Evolutionary conservation across 495 filamentous ascomycete genomes (phyloP).

Genomic region (Penicillium longicatenatum): DNA sequence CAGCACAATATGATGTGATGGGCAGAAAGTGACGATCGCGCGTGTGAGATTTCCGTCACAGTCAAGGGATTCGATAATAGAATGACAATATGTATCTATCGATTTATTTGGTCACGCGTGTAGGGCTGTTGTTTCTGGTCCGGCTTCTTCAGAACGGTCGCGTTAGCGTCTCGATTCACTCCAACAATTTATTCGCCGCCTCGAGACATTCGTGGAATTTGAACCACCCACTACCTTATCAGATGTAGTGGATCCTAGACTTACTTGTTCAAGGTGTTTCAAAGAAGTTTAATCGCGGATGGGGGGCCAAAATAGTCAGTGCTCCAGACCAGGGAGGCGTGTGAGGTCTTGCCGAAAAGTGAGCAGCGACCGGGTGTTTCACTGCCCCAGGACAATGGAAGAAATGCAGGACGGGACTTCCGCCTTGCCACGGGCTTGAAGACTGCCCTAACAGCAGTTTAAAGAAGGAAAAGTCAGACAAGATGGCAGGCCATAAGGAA

Average conservation of each 20-base stretch:
- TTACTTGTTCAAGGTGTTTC: slow-evolving; percentile 18
- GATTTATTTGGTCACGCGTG: slow-evolving; percentile 3
- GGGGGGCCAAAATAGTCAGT: slow-evolving; percentile 15
- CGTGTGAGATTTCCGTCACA: background rate
- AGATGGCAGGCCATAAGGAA: slow-evolving; percentile 33
- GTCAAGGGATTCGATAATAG: background rate
- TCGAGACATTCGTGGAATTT: slow-evolving; percentile 1
- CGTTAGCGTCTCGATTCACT: slow-evolving; percentile 26
- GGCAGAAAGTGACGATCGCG: slow-evolving; percentile 1
- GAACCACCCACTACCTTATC: slow-evolving; percentile 3
- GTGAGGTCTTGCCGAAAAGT: slow-evolving; percentile 35
- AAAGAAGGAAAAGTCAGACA: slow-evolving; percentile 27
- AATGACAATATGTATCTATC: background rate
- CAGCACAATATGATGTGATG: slow-evolving; percentile 13
- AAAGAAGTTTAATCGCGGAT: slow-evolving; percentile 5
- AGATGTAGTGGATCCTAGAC: slow-evolving; percentile 3
- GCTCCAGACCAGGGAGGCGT: slow-evolving; percentile 39
- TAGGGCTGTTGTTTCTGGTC: slow-evolving; percentile 16
- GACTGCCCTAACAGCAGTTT: slow-evolving; percentile 29
- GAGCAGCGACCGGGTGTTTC: slow-evolving; percentile 38
- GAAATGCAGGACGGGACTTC: slow-evolving; percentile 39
- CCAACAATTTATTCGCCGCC: background rate
- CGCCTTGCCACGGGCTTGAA: slow-evolving; percentile 41
- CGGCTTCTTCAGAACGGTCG: slow-evolving; percentile 30
- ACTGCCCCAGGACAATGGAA: slow-evolving; percentile 29